phyloP scores from a whole-genome alignment of 2,329 filamentous ascomycete genomes.

The Trichoderma cornu-damae region DNA sequence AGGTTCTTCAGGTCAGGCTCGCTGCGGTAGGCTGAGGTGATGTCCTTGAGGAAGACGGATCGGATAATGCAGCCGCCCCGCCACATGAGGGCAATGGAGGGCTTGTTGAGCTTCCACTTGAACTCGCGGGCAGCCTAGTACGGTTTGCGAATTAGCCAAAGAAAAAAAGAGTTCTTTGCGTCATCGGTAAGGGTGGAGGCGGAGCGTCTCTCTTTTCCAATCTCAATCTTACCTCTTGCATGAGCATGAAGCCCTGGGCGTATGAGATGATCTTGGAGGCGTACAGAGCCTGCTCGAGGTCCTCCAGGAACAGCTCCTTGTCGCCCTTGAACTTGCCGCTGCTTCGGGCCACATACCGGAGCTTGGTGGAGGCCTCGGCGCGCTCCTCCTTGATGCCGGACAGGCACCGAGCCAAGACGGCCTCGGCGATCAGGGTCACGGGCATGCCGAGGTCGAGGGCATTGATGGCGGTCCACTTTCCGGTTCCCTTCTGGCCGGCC shows the following conservation, averaged over 20 bases:
- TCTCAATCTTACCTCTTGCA: conserved; percentile 85
- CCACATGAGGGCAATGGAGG: conserved; percentile 99
- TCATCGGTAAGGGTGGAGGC: background rate
- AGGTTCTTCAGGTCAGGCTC: conserved; percentile 96
- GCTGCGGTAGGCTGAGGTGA: conserved; percentile 92
- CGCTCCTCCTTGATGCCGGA: conserved; percentile 94
- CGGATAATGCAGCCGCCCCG: conserved; percentile 99
- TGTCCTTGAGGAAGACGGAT: conserved; percentile 99
- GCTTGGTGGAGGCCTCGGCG: conserved; percentile 70
- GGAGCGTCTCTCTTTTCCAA: background rate
- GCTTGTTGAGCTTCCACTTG: conserved; percentile 99
- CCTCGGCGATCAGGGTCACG: conserved; percentile 95
- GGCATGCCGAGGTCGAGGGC: conserved; percentile 97
- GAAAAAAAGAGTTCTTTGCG: no score
- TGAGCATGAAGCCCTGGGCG: conserved; percentile 99
- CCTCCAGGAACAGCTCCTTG: conserved; percentile 88
- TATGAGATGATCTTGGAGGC: conserved; percentile 99
- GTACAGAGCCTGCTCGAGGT: conserved; percentile 98
- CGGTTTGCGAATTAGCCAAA: background rate
- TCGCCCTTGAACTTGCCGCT: conserved; percentile 77
- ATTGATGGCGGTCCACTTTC: conserved; percentile 99
- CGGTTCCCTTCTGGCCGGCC: conserved; percentile 98
- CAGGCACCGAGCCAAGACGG: conserved; percentile 91
- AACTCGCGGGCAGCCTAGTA: conserved; percentile 86
- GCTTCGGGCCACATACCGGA: conserved; percentile 64